Conservation (phyloP, 2,329 filamentous ascomycete genomes). For the Gaeumannomyces tritici region DNA sequence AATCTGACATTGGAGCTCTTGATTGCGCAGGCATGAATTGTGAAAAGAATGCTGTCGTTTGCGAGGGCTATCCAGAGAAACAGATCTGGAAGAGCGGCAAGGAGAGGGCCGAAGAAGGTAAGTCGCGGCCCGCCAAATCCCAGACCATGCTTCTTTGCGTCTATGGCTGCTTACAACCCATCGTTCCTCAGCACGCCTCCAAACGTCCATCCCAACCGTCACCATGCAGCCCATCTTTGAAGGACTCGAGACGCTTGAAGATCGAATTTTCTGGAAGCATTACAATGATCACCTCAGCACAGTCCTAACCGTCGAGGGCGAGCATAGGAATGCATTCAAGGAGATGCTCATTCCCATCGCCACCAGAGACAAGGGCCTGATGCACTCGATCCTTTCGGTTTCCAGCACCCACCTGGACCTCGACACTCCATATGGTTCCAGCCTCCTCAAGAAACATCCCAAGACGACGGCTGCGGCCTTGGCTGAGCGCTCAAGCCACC, state of each 20-base stretch:
- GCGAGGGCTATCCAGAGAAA: slow-evolving; percentile 82
- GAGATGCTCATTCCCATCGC: slow-evolving; percentile 77
- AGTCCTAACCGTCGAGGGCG: slow-evolving; percentile 72
- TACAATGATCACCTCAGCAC: slow-evolving; percentile 73
- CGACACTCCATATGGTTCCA: slow-evolving; percentile 44
- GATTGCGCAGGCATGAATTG: slow-evolving; percentile 63
- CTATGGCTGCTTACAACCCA: background rate
- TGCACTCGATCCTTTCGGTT: slow-evolving; percentile 82
- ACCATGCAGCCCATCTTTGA: slow-evolving; percentile 61
- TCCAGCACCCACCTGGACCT: slow-evolving; percentile 68
- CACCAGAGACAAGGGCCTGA: slow-evolving; percentile 67
- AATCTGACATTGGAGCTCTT: background rate
- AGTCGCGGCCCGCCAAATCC: slow-evolving; percentile 7
- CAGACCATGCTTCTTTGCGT: no score
- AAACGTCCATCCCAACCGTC: slow-evolving; percentile 40
- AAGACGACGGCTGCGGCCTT: slow-evolving; percentile 36
- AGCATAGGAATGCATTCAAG: slow-evolving; percentile 76
- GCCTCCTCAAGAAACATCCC: slow-evolving; percentile 39
- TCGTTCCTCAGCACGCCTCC: slow-evolving; percentile 31
- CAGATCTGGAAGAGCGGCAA: slow-evolving; percentile 81
- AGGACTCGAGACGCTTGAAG: slow-evolving; percentile 71
- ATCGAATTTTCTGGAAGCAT: slow-evolving; percentile 73
- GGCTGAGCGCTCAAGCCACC: slow-evolving; percentile 41
- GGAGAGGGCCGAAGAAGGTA: slow-evolving; percentile 63
- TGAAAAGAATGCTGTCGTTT: slow-evolving; percentile 86